A percentile compares a stretch with the other conserved stretches of the same genome.
Conservation (phyloP, 306 rosid species). For the Vigna reflexopilosa region DNA sequence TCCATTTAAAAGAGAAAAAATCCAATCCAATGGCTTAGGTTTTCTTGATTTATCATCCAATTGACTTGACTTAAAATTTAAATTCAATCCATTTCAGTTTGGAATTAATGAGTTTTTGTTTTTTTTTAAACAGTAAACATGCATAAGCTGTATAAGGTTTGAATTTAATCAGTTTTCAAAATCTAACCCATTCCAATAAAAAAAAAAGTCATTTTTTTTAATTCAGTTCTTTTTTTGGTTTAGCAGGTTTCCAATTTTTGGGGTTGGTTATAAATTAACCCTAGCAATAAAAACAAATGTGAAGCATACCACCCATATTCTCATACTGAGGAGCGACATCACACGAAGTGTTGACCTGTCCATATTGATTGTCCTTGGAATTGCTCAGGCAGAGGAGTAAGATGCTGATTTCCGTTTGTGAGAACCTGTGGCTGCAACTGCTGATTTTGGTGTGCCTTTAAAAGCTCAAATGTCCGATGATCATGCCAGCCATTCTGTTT, state of each 20-base stretch:
- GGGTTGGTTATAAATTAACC: not conserved
- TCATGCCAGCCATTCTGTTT: slow-evolving; percentile 81
- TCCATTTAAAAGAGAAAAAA: not conserved
- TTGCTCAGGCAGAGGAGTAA: slow-evolving; percentile 75
- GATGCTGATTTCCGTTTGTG: slow-evolving; percentile 67
- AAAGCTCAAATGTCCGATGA: slow-evolving; percentile 61
- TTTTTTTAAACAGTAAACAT: not conserved
- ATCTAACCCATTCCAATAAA: not conserved
- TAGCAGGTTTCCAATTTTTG: not conserved
- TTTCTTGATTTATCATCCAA: not conserved
- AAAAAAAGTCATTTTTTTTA: not conserved
- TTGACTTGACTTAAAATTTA: not conserved
- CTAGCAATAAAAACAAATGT: slow-evolving; percentile 28
- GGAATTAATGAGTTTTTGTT: not conserved
- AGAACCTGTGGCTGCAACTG: slow-evolving; percentile 70
- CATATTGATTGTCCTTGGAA: slow-evolving; percentile 86
- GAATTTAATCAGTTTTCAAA: not conserved
- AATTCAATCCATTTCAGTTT: not conserved
- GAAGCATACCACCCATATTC: slow-evolving; percentile 69
- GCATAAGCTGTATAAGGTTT: not conserved
- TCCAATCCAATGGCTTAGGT: not conserved
- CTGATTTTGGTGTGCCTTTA: slow-evolving; percentile 70
- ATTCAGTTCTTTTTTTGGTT: not conserved
- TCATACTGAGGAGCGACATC: slow-evolving; percentile 59
- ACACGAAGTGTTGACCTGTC: slow-evolving; percentile 86